A percentile compares a stretch with the other conserved stretches of the same genome.
Evolutionary conservation across 176 grass and related monocot genomes (phyloP).

Genomic region (Oryza meyeriana): DNA sequence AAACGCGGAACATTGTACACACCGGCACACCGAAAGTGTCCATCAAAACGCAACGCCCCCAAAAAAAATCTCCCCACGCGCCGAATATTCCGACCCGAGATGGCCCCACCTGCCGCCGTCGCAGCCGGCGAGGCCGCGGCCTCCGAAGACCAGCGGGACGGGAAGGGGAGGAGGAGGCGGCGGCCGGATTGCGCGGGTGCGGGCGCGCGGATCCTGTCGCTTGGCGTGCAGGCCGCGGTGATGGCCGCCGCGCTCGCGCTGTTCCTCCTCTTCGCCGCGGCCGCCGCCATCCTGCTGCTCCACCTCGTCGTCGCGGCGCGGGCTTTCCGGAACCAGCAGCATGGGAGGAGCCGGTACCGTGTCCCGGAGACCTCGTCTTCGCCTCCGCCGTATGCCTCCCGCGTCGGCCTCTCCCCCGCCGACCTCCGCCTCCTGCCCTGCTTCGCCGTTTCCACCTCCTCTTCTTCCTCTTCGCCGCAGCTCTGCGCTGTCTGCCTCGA

Average conservation of each 20-base stretch:
- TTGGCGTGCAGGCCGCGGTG: conserved; percentile 54
- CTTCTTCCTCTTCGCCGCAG: background rate
- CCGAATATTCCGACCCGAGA: conserved; percentile 1
- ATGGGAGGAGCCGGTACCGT: background rate
- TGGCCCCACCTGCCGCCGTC: conserved; percentile 26
- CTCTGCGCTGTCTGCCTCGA: conserved; percentile 71
- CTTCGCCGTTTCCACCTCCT: conserved; percentile 4
- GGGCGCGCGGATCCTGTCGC: conserved; percentile 56
- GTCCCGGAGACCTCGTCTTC: background rate
- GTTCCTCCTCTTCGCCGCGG: conserved; percentile 71
- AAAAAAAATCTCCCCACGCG: background rate
- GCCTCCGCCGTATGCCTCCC: background rate
- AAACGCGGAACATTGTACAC: background rate
- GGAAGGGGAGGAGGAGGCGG: background rate
- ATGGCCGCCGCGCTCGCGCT: conserved; percentile 65
- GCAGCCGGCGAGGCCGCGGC: background rate
- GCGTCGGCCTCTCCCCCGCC: conserved; percentile 42
- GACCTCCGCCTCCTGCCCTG: conserved; percentile 44
- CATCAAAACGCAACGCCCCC: background rate
- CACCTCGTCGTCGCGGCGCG: conserved; percentile 55
- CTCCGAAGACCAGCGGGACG: background rate
- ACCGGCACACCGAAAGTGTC: background rate
- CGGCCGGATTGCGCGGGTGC: background rate
- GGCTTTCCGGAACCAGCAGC: conserved; percentile 49
- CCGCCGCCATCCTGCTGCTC: conserved; percentile 62